phyloP scores from a whole-genome alignment of 805 yeast genomes.

The Lachancea cidri region DNA sequence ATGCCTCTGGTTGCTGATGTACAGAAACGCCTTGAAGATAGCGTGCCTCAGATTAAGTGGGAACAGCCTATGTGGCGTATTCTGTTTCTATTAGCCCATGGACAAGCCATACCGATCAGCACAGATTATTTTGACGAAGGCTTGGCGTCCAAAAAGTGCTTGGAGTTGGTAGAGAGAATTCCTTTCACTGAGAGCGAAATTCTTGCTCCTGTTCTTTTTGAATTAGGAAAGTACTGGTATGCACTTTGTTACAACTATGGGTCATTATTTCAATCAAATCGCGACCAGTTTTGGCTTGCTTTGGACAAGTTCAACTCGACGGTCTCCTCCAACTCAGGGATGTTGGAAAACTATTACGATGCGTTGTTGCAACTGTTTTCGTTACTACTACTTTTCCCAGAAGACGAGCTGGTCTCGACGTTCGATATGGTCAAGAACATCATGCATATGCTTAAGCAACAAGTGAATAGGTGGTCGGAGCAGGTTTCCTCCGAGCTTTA shows the following conservation, averaged over 20 bases:
- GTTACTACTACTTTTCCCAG: constrained; percentile 9
- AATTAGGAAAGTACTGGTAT: constrained; percentile 14
- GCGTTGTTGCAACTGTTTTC: constrained; percentile 11
- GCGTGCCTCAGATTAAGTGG: neutral
- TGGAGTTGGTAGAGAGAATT: constrained; percentile 2
- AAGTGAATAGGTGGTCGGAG: constrained; percentile 4
- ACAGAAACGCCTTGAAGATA: constrained; percentile 4
- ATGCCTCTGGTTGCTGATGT: constrained; percentile 5
- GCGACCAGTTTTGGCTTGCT: constrained; percentile 6
- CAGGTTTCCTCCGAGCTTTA: constrained; percentile 8
- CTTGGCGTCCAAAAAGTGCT: constrained; percentile 6
- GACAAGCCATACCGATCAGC: neutral
- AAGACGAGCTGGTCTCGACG: constrained; percentile 4
- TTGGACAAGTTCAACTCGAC: constrained; percentile 5
- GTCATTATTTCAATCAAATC: neutral
- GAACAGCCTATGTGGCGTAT: constrained; percentile 10
- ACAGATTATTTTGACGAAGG: constrained; percentile 3
- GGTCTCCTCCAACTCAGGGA: constrained; percentile 4
- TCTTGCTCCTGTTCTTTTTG: constrained; percentile 5
- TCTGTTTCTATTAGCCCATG: constrained; percentile 11
- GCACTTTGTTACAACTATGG: constrained; percentile 13
- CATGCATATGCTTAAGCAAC: constrained; percentile 6
- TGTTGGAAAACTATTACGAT: constrained; percentile 4
- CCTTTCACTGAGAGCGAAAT: neutral
- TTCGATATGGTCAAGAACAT: constrained; percentile 6